Evolutionary conservation across 441 rosid genomes (phyloP).

Genomic region (Corymbia citriodora): DNA sequence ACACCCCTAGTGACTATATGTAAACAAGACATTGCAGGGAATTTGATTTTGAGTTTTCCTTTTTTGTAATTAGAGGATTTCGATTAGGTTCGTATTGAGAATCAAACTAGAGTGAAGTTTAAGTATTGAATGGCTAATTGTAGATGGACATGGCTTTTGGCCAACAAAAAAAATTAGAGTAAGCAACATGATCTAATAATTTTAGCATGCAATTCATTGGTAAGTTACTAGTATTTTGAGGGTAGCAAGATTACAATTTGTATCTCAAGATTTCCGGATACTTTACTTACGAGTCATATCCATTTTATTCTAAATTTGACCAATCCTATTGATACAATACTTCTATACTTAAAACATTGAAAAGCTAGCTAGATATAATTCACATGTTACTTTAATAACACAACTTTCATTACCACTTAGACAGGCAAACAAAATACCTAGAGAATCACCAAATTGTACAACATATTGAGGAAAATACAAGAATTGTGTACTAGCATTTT

Average conservation of each 20-base stretch:
- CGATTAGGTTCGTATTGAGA: neutral
- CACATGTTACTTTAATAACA: conserved; percentile 3
- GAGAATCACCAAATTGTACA: neutral
- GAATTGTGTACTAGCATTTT: neutral
- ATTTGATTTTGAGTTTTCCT: too few species aligned
- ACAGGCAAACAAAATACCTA: neutral
- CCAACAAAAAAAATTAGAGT: neutral
- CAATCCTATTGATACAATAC: neutral
- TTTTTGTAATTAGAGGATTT: too few species aligned
- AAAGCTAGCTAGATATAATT: conserved; percentile 10
- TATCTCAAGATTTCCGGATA: neutral
- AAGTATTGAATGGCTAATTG: neutral
- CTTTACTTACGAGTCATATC: neutral
- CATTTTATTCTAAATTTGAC: neutral
- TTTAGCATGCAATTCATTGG: neutral
- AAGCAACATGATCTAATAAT: neutral
- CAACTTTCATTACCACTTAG: neutral
- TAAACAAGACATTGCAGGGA: too few species aligned
- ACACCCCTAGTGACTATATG: too few species aligned
- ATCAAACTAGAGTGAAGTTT: neutral
- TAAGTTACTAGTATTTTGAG: neutral
- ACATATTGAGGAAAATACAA: neutral
- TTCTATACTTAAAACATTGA: conserved; percentile 28
- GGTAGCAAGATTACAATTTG: neutral
- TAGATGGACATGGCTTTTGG: neutral